Evolutionary conservation across 1,139 yeast species (phyloP).

Genomic region (Yamadazyma siamensis): DNA sequence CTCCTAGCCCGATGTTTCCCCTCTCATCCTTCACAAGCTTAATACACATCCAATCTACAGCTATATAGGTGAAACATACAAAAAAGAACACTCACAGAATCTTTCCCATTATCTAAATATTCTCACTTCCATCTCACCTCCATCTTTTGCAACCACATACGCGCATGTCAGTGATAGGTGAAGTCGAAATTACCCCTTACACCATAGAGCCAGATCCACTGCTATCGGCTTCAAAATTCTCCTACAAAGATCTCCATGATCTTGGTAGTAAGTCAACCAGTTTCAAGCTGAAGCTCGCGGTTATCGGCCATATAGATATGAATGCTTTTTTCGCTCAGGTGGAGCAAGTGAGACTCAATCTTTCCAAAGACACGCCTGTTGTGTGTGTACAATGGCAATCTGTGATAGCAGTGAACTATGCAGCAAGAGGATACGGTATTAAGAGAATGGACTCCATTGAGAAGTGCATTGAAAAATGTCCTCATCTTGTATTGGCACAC

Average conservation of each 20-base stretch:
- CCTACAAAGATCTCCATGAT: constrained; percentile 44
- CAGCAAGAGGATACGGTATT: constrained; percentile 83
- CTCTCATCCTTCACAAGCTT: too few species aligned
- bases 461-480: constrained; percentile 72
- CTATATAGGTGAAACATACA: too few species aligned
- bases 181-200: constrained; percentile 4
- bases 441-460: constrained; percentile 70
- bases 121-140: constrained; percentile 3
- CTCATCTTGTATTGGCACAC: constrained; percentile 72
- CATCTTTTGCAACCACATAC: too few species aligned
- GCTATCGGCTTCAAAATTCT: constrained; percentile 37
- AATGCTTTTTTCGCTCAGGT: constrained; percentile 97
- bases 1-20: too few species aligned
- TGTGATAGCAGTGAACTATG: constrained; percentile 84
- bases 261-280: constrained; percentile 45
- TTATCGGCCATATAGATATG: constrained; percentile 80
- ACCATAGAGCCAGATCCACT: constrained; percentile 2
- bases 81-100: too few species aligned
- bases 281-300: constrained; percentile 68
- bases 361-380: constrained; percentile 69
- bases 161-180: constrained; percentile 9
- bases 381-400: constrained; percentile 94
- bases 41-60: too few species aligned
- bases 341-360: constrained; percentile 72
- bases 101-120: background rate